Percentiles rank a stretch among this genome's conserved stretches.
phyloP scores from a whole-genome alignment of 129 eudicot species.

The Flaveria bidentis region DNA sequence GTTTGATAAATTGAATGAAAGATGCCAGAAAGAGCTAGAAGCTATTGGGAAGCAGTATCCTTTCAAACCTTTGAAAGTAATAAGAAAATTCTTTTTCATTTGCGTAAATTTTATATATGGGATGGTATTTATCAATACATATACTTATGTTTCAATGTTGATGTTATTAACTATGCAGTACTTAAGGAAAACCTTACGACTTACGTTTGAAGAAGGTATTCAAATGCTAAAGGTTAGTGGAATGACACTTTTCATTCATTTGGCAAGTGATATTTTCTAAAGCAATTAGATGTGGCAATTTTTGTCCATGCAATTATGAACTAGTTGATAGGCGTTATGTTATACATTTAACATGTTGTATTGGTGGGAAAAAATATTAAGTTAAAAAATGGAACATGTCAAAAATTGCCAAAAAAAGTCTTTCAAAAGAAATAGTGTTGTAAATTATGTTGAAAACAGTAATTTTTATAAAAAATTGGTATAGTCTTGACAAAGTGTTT shows the following conservation, averaged over 20 bases:
- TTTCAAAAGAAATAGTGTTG: background rate
- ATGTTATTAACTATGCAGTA: constrained; percentile 57
- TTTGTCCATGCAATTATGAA: background rate
- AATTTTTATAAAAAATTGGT: background rate
- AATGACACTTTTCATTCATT: background rate
- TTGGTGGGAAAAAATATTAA: background rate
- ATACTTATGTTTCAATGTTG: constrained; percentile 14
- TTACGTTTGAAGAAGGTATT: constrained; percentile 84
- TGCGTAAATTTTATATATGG: background rate
- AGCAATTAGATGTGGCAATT: background rate
- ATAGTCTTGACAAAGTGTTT: background rate
- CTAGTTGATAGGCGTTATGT: background rate
- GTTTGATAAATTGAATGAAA: constrained; percentile 73
- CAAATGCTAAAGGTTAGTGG: constrained; percentile 78
- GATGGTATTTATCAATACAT: background rate
- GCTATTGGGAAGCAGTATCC: constrained; percentile 84
- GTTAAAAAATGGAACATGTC: background rate
- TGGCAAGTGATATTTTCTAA: background rate
- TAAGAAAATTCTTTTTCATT: background rate
- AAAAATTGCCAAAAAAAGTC: background rate
- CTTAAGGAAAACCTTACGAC: constrained; percentile 61
- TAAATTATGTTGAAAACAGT: background rate
- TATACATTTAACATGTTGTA: background rate
- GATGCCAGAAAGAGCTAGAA: constrained; percentile 65
- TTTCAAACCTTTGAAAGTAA: constrained; percentile 74